phyloP scores from a whole-genome alignment of 2,329 filamentous ascomycete genomes.

The Diaporthe humulicola region DNA sequence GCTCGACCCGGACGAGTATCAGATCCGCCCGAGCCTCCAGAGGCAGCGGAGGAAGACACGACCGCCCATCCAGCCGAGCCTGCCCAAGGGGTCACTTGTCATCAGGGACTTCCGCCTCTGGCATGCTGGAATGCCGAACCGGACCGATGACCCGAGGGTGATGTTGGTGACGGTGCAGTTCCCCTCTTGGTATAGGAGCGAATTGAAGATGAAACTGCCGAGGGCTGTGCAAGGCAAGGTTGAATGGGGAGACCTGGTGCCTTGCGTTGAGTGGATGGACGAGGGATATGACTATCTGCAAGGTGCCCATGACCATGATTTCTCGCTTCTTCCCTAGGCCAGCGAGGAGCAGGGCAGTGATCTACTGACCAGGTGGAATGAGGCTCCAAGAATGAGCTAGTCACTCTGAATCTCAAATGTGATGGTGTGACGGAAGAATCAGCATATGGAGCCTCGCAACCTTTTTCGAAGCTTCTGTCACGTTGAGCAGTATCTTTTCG shows the following conservation, averaged over 20 bases:
- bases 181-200: constrained; percentile 53
- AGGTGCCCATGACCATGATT: constrained; percentile 52
- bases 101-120: constrained; percentile 62
- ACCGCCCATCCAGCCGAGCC: constrained; percentile 53
- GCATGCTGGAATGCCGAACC: constrained; percentile 65
- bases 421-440: too few relatives aligned
- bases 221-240: constrained; percentile 46
- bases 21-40: constrained; percentile 50
- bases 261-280: constrained; percentile 52
- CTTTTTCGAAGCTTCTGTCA: too few relatives aligned
- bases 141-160: constrained; percentile 54
- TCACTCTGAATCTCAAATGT: too few relatives aligned
- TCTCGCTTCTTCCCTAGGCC: constrained; percentile 45
- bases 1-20: constrained; percentile 42
- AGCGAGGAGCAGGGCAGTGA: background rate
- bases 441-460: too few relatives aligned
- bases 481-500: too few relatives aligned
- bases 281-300: constrained; percentile 54
- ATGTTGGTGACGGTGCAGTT: constrained; percentile 57
- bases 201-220: constrained; percentile 50
- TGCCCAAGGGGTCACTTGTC: constrained; percentile 59
- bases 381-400: too few relatives aligned
- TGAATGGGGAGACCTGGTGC: constrained; percentile 51
- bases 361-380: too few relatives aligned
- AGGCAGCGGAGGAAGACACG: constrained; percentile 48